Base-by-base conservation (phyloP, 768 basidiomycete genomes). In the Hygrophoropsis aurantiaca region DNA sequence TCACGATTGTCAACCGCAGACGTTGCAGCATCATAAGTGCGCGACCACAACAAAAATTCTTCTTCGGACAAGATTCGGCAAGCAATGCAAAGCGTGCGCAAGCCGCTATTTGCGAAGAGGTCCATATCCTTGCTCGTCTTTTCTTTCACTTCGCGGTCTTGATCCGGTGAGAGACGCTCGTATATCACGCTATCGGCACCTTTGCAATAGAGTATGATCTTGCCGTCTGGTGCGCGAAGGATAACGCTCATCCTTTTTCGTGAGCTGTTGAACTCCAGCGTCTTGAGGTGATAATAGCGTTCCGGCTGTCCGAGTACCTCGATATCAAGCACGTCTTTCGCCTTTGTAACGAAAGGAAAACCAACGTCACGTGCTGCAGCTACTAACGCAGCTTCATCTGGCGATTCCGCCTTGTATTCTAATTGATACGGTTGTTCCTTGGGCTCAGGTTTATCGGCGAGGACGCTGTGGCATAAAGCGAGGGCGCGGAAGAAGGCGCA, bases 121-220 rank as follows among this genome's bases (percentile, higher is more conserved):
- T 97, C 94, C 82, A 97, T 89, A 61, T 98, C 93, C 64, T 79
- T 80, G 55, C 74, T 74, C 36, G 94, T 97, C 61, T 82, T 72
- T 36, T 81, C 84, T 72, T 90, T 90, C 53, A 97, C 58, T 34
- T 53, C 71, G 2, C 74, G 72, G 58, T 95, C 90, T 59, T 90
- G 90, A 54, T 88, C 80, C 39, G 73, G 68, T n/a, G 80, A 77
- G 3, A 98, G 77, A 10, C 94, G 82, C 55, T 85, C 84, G 60
- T 94, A 95, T 57, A 98, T 87, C 58, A 98, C 93, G 55, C 84
- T 88, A 66, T 98, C 95, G 11, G 95, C 95, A n/a, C 95, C 95
- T 68, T 97, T 98, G 79, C 86, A 89, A 62, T 94, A 95, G 49
- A 97, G 69, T 21, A 94, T 72, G 50, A 97, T 71, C 56, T 76